Evolutionary conservation across 768 basidiomycete species (phyloP), one percentile per base, ranked within the genome.

Genomic region (Leucocoprinus birnbaumii): DNA sequence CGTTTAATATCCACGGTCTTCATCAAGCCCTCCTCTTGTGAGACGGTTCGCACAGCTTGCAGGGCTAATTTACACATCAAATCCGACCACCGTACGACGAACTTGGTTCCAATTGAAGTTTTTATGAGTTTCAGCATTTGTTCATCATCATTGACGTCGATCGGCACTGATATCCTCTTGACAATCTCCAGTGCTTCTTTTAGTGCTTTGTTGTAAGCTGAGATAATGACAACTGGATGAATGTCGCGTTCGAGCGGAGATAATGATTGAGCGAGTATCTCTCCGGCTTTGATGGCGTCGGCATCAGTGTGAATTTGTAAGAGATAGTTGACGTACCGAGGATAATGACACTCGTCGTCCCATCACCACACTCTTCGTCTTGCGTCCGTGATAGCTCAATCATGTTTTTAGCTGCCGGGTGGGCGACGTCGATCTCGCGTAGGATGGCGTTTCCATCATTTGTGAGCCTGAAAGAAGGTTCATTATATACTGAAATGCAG

Each of bases 391-490:
- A 93, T 10, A 98, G 84, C 73, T 99, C 97, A 60, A 99, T 97
- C 96, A 99, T 98, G 62, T 95, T 97, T 77, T 98, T 99, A 22
- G 97, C 96, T 24, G 97, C 97, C 2, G 96, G 97, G 64, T 99
- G 97, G 2, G 95, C 94, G 26, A 99, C 97, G 62, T 99, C 97
- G 62, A 98, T 99, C 71, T 99, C 97, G 51, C 97, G 87, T 38
- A 98, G 76, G 59, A 99, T 98, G 2, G 97, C 95, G 64, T 99
- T 98, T n/a, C 97, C 96, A 65, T 99, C 96, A 69, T 98, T 98
- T 2, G 97, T 98, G 18, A 98, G 75, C 59, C 95, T 53, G 22
- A 31, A 8, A 13, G 18, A 35, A n/a, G 44, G 19, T 16, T 43
- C 10, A 48, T 41, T 48, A 52, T 53, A 24, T 18, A 55, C 49